Percentiles rank a stretch among this genome's conserved stretches.
Conservation (phyloP, 805 yeast genomes). For the Yamadazyma sp. region DNA sequence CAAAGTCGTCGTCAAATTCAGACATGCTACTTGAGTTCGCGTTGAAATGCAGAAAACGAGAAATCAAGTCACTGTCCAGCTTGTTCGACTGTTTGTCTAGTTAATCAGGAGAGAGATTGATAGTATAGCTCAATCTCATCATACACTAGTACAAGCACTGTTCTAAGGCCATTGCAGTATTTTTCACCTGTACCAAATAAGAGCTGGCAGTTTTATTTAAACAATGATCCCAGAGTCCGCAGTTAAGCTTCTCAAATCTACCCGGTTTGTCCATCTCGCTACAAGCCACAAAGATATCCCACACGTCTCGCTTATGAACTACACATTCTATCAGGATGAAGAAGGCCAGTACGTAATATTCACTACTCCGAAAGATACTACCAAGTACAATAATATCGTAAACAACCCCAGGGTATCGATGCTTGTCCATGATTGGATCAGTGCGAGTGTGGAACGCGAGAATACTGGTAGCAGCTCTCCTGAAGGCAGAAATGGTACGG, state of each 20-base stretch:
- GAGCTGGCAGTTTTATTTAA: too few species aligned
- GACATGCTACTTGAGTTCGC: too few species aligned
- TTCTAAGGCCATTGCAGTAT: too few species aligned
- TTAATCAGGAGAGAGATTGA: too few species aligned
- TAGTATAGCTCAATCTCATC: too few species aligned
- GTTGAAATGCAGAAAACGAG: background rate
- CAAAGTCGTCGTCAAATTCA: slow-evolving; percentile 7
- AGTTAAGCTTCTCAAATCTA: slow-evolving; percentile 49
- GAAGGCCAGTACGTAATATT: slow-evolving; percentile 58
- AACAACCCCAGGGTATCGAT: slow-evolving; percentile 78
- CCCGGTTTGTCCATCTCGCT: slow-evolving; percentile 79
- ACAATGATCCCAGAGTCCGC: slow-evolving; percentile 37
- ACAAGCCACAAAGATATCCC: slow-evolving; percentile 76
- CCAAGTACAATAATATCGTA: slow-evolving; percentile 68
- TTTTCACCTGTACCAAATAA: too few species aligned
- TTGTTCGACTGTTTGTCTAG: too few species aligned
- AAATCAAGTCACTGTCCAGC: too few species aligned
- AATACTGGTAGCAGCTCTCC: slow-evolving; percentile 30
- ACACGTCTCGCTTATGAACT: slow-evolving; percentile 90
- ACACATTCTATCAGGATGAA: slow-evolving; percentile 54
- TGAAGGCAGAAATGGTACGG: slow-evolving; percentile 12
- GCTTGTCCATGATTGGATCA: slow-evolving; percentile 88
- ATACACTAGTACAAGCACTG: too few species aligned
- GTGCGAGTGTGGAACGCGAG: too few species aligned
- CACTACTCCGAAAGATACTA: slow-evolving; percentile 69